Conservation (phyloP, 495 filamentous ascomycete species). For the Lophium mytilinum region DNA sequence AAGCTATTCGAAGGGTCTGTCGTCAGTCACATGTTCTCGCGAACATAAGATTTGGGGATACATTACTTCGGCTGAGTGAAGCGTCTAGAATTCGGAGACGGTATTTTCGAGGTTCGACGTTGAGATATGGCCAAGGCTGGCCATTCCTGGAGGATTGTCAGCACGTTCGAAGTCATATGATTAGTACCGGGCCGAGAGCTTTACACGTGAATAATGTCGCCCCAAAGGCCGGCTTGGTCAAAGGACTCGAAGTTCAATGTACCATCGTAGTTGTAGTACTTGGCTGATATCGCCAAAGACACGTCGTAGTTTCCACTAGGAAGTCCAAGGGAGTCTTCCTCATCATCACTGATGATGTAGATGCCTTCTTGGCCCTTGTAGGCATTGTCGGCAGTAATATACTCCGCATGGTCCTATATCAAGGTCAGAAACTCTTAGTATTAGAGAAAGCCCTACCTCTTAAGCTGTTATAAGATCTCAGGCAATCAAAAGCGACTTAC, state of each 20-base stretch:
- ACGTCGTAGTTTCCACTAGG: constrained; percentile 42
- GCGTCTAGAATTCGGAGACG: constrained; percentile 47
- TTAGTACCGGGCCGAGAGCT: neutral
- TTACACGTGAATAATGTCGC: constrained; percentile 43
- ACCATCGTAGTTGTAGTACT: constrained; percentile 40
- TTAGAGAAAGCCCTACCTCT: neutral
- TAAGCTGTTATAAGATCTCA: neutral
- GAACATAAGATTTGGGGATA: neutral
- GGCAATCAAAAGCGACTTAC: constrained; percentile 31
- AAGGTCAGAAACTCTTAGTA: neutral
- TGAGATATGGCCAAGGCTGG: constrained; percentile 32
- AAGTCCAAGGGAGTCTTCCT: constrained; percentile 36
- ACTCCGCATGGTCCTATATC: constrained; percentile 18
- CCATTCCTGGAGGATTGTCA: constrained; percentile 5
- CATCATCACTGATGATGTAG: constrained; percentile 33
- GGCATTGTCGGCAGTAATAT: constrained; percentile 38
- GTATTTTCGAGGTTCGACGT: constrained; percentile 51
- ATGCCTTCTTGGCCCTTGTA: constrained; percentile 45
- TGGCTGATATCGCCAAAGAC: constrained; percentile 39
- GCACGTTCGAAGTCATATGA: neutral
- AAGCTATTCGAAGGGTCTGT: constrained; percentile 26
- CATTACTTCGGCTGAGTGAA: constrained; percentile 26
- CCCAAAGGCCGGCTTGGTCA: constrained; percentile 38
- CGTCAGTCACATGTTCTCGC: neutral
- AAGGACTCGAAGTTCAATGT: constrained; percentile 32